Evolutionary conservation across 495 filamentous ascomycete species (phyloP), one percentile per base, ranked within the genome.

Genomic region (Aspergillus sclerotiicarbonarius): DNA sequence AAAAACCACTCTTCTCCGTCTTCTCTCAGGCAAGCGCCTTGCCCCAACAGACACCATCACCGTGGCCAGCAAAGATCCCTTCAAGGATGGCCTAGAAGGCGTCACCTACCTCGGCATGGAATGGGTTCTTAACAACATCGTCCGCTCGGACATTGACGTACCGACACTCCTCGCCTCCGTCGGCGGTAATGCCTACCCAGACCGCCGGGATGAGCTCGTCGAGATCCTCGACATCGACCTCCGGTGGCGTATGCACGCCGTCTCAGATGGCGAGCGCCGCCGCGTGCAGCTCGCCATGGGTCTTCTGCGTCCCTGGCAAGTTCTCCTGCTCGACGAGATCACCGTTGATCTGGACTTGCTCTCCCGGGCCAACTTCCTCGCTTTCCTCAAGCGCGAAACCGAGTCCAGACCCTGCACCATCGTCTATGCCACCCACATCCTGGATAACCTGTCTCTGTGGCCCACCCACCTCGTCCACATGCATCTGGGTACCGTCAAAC

Each of bases 81-180:
- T 99, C 83, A 88, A 87, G 64, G 82, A 90, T 20, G 84, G 85
- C 10, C 81, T 96, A 0, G 89, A 95, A 72, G 94, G 92, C 47
- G 93, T 99, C 25, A 96, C 92, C 49, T 99, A 99, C 71, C 87
- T 99, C 6, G 94, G 94, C 0, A 83, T 95, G 0, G 94, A 99
- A 76, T 99, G 95, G 95, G 95, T 98, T 12, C 84, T 98, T n/a
- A 98, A 98, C 76, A 88, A 86, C 33, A 95, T 97, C 64, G 95
- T 98, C 35, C 86, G 95, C 31, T 94, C 88, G 15, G 94, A 99
- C 72, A 96, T 98, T 58, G 90, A 89, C 41, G 92, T 98, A 3
- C 82, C 82, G 3, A 91, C 92, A 43, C 84, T 98, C 7, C 83
- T 98, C 18, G 72, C 82, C 33, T 91, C 87, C 12, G 89, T 98